Base-by-base conservation (phyloP, 1,284 basidiomycete species). In the Trametes sp. region DNA sequence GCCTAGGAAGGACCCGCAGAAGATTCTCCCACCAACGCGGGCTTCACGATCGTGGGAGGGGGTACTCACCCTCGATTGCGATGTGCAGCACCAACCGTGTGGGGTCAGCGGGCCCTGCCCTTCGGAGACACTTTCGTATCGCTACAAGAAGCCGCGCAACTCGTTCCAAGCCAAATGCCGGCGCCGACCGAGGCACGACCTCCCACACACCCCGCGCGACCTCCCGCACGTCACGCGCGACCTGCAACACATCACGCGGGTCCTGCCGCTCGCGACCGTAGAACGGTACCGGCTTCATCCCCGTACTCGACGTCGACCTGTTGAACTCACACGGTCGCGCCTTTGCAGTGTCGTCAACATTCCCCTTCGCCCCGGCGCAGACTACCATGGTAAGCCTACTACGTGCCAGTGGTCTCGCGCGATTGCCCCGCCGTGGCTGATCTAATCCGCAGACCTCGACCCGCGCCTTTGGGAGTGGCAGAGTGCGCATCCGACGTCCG, bases 401-500 rank as follows among this genome's bases (percentile, higher is more conserved):
- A 41, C 23, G 28, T 19, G 35, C n/a, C 48, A 35, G 38, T 41
- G 29, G 29, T 26, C 31, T 28, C 49, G 33, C 42, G 21, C 23
- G n/a, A 11, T 60, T 84, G 82, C 70, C 58, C 71, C 21, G 8
- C 41, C 11, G 21, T 45, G 10, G 13, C 29, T 55, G 24, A 53
- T n/a, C 8, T 4, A 41, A 2, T 9, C n/a, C 16, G 4, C 52
- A 63, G 59, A 48, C 10, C 53, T 86, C 13, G 36, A 64, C 9
- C 44, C 36, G 21, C 68, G 76, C 13, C 72, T 81, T 26, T 76
- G 75, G 41, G 81, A 87, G 62, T 88, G 83, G 82, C 85, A 87
- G 50, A 74, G 80, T 31, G 71, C 78, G 9, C 85, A 89, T 67
- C 84, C 89, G 2, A 74, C 77, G 2, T 90, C 88, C 6, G 78